Base-by-base conservation (phyloP, 768 basidiomycete genomes). In the Gloeopeniophorella convolvens region DNA sequence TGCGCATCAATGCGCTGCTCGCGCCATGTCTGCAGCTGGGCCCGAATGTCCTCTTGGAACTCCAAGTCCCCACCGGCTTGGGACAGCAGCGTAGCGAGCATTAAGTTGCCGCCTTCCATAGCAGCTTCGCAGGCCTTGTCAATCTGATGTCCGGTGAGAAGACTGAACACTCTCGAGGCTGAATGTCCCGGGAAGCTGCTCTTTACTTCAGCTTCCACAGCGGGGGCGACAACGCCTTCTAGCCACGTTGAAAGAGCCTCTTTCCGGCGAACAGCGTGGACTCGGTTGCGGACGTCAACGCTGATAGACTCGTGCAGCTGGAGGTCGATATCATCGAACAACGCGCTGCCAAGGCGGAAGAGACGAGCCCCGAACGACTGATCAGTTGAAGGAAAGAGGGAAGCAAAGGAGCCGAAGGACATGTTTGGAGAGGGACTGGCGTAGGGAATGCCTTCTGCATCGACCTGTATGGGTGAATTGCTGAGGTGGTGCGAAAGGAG, bases 91-190 rank as follows among this genome's bases (percentile, higher is more conserved):
- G 90, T 92, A 2, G 96, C 87, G 8, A 99, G 79, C 57, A 89
- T 88, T 58, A 89, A 67, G 58, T 89, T 88, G 3, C 85, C 83
- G 5, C 78, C 78, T 42, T 87, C 83, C 56, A 84, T 70, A 2
- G 92, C 89, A 3, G 72, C 70, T 37, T 83, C 74, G 57, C 82
- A 84, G 7, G 96, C 93, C 39, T 82, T 80, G 56, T 83, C 82
- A n/a, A 94, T 70, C 61, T 97, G 88, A 64, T 96, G 79, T 3
- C 93, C 94, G 0, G 88, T 86, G 2, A 99, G 77, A 47, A 84
- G 78, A 1, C 81, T 76, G 65, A 94, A 96, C 18, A 86, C 77
- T 10, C 72, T 66, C 2, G 75, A 66, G 20, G 83, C 72, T 7
- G 75, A 61, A 13, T 72, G 68, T 1, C 68, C 61, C 10, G 73